Conservation (phyloP, 352 stramenopile genomes). For the Phytopythium sindhum region DNA sequence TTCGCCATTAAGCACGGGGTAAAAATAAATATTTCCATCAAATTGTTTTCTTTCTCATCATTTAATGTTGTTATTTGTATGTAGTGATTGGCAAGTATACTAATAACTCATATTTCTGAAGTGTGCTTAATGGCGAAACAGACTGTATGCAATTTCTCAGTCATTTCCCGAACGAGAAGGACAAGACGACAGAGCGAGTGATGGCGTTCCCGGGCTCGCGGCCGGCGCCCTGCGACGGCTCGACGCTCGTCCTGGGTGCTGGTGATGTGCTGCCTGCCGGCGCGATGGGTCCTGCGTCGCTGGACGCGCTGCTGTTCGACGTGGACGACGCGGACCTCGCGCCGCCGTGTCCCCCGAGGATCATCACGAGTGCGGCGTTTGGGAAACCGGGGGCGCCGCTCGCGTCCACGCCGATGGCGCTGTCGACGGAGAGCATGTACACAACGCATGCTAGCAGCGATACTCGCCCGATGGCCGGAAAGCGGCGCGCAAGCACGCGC, state of each 20-base stretch:
- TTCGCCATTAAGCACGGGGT: too few relatives aligned
- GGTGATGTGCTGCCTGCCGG: not conserved
- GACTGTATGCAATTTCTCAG: too few relatives aligned
- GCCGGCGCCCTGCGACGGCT: not conserved
- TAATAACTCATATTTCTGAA: too few relatives aligned
- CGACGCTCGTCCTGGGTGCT: not conserved
- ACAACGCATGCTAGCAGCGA: not conserved
- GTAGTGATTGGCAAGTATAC: too few relatives aligned
- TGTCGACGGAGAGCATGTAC: not conserved
- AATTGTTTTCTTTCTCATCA: too few relatives aligned
- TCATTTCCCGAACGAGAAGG: not conserved
- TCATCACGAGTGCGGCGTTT: not conserved
- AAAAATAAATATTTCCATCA: too few relatives aligned
- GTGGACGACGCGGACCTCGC: not conserved
- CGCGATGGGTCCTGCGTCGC: not conserved
- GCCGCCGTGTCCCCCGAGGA: not conserved
- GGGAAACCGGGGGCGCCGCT: not conserved
- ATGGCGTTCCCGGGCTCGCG: not conserved
- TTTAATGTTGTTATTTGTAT: too few relatives aligned
- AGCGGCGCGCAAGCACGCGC: not conserved
- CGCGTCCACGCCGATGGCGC: not conserved
- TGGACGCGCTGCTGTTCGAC: conserved; percentile 6
- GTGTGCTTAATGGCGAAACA: too few relatives aligned
- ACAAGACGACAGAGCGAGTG: not conserved
- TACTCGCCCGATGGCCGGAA: not conserved